A percentile compares a stretch with the other conserved stretches of the same genome.
phyloP scores from a whole-genome alignment of 164 flowering plant genomes.

The Litsea cubeba region DNA sequence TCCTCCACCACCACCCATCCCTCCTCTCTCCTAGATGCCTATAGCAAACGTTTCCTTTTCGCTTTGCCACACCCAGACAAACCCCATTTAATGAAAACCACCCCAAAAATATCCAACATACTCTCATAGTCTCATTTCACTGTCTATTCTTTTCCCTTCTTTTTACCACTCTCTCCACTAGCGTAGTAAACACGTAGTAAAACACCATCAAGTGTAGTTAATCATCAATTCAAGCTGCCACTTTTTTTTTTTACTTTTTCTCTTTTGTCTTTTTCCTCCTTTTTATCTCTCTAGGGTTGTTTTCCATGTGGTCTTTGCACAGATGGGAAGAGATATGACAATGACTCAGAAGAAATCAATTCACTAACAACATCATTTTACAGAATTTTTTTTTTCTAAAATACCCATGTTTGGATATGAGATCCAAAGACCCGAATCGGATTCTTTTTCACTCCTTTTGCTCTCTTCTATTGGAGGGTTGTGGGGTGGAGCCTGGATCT shows the following conservation, averaged over 20 bases:
- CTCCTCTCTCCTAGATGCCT: neutral
- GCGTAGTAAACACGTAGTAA: neutral
- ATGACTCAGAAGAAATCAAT: neutral
- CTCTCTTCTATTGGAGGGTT: neutral
- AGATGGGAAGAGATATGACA: neutral
- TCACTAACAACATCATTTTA: slow-evolving; percentile 8
- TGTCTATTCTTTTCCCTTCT: neutral
- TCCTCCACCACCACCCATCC: neutral
- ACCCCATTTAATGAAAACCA: neutral
- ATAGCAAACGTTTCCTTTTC: neutral
- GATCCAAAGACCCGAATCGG: slow-evolving; percentile 3
- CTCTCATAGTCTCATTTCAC: neutral
- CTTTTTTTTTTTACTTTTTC: neutral
- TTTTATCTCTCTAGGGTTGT: neutral
- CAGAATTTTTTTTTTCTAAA: neutral
- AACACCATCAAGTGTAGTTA: neutral
- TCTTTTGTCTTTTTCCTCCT: neutral
- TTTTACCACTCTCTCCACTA: neutral
- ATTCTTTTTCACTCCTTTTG: neutral
- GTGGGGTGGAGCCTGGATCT: neutral
- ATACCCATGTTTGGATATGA: neutral
- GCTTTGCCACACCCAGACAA: neutral
- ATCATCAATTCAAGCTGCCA: neutral
- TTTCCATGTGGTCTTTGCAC: neutral
- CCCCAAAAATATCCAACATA: neutral